A percentile compares a stretch with the other conserved stretches of the same genome.
phyloP scores from a whole-genome alignment of 1,139 yeast species.

The Protomyces gravidus region DNA sequence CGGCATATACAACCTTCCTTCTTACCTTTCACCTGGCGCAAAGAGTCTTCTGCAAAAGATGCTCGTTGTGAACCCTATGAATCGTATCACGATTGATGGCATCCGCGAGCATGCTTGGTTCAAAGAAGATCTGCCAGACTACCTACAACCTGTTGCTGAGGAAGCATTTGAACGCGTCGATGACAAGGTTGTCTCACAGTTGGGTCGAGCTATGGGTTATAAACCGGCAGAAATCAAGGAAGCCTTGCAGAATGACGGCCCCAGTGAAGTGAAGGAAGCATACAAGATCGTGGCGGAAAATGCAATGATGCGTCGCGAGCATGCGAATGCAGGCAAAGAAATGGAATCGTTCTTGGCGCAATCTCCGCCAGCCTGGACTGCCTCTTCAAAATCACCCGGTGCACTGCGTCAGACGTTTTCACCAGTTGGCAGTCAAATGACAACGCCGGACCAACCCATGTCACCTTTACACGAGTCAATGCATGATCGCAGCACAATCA shows the following conservation, averaged over 20 bases:
- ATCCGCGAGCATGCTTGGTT: constrained; percentile 97
- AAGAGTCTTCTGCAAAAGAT: constrained; percentile 78
- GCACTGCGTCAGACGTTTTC: constrained; percentile 34
- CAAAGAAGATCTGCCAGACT: constrained; percentile 73
- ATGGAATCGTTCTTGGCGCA: constrained; percentile 31
- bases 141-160: constrained; percentile 62
- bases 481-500: constrained; percentile 17
- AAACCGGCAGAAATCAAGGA: constrained; percentile 79
- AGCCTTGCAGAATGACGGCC: constrained; percentile 54
- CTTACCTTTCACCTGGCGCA: constrained; percentile 82
- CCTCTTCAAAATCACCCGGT: constrained; percentile 36
- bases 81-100: constrained; percentile 90
- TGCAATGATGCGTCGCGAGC: constrained; percentile 44
- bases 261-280: constrained; percentile 76
- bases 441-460: constrained; percentile 5
- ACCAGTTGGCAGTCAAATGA: constrained; percentile 6
- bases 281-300: constrained; percentile 85
- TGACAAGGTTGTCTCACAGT: constrained; percentile 72
- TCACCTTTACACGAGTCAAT: constrained; percentile 8
- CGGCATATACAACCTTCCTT: constrained; percentile 92
- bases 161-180: constrained; percentile 46
- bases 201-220: constrained; percentile 87
- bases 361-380: constrained; percentile 45
- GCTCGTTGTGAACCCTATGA: constrained; percentile 94
- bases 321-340: constrained; percentile 43